A percentile compares a stretch with the other conserved stretches of the same genome.
Evolutionary conservation across 805 yeast species (phyloP).

Genomic region (Candida ulmi): DNA sequence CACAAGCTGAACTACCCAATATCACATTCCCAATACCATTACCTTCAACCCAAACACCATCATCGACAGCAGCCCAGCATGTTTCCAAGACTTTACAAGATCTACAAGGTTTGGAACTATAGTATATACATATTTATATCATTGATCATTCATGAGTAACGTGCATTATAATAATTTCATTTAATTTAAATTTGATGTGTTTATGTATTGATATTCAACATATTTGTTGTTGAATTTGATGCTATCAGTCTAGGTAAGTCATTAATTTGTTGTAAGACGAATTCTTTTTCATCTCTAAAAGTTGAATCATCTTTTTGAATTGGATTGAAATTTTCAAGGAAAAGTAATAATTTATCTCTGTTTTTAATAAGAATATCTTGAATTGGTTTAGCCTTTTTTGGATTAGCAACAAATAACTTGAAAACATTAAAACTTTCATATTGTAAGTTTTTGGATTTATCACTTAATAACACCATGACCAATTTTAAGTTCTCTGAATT

Average conservation of each 20-base stretch:
- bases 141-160: too few relatives aligned
- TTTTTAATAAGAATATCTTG: constrained; percentile 80
- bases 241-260: constrained; percentile 55
- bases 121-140: neutral
- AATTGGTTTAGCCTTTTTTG: constrained; percentile 76
- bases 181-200: too few relatives aligned
- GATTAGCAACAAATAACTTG: constrained; percentile 95
- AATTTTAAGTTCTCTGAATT: constrained; percentile 79
- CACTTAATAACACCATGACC: constrained; percentile 80
- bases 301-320: constrained; percentile 56
- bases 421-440: constrained; percentile 89
- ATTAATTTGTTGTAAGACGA: constrained; percentile 69
- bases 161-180: too few relatives aligned
- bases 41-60: too few relatives aligned
- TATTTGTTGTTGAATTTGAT: constrained; percentile 15
- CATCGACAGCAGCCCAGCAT: too few relatives aligned
- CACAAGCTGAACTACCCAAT: too few relatives aligned
- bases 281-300: constrained; percentile 75
- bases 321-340: constrained; percentile 60
- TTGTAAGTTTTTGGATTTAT: constrained; percentile 84
- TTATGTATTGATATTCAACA: neutral
- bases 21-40: too few relatives aligned
- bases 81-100: constrained; percentile 7
- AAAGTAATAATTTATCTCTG: constrained; percentile 66
- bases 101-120: constrained; percentile 15